Percentiles rank a stretch among this genome's conserved stretches.
Conservation (phyloP, 192 early-diverging fungal species). For the Linnemannia hyalina region DNA sequence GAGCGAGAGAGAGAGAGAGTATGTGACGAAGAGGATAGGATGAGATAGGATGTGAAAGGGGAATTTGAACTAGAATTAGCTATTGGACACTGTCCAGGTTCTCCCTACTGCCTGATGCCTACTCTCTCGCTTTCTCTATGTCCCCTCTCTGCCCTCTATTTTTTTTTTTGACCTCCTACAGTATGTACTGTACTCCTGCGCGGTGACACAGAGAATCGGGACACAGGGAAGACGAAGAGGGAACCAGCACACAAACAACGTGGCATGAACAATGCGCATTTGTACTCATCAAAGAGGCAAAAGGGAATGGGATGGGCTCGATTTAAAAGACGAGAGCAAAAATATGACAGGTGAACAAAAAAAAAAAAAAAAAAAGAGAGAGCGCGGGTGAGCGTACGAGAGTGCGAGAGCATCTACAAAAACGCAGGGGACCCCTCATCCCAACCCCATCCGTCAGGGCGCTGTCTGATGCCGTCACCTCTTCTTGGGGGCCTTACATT, state of each 20-base stretch:
- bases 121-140: neutral
- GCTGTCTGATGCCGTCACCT: neutral
- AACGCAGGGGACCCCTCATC: neutral
- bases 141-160: neutral
- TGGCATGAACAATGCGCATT: slow-evolving; percentile 42
- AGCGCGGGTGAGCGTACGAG: neutral
- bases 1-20: neutral
- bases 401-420: neutral
- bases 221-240: neutral
- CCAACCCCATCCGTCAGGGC: neutral
- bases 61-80: neutral
- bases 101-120: neutral
- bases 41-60: neutral
- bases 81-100: neutral
- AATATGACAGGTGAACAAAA: neutral
- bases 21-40: neutral
- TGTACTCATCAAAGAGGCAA: too few species aligned
- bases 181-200: neutral
- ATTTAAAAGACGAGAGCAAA: neutral
- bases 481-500: neutral
- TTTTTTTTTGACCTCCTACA: slow-evolving; percentile 1
- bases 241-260: slow-evolving; percentile 19
- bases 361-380: slow-evolving; percentile 7
- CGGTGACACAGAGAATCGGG: neutral
- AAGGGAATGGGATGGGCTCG: neutral